phyloP scores from a whole-genome alignment of 2,329 filamentous ascomycete genomes.

The Pleochaeta shiraiana region DNA sequence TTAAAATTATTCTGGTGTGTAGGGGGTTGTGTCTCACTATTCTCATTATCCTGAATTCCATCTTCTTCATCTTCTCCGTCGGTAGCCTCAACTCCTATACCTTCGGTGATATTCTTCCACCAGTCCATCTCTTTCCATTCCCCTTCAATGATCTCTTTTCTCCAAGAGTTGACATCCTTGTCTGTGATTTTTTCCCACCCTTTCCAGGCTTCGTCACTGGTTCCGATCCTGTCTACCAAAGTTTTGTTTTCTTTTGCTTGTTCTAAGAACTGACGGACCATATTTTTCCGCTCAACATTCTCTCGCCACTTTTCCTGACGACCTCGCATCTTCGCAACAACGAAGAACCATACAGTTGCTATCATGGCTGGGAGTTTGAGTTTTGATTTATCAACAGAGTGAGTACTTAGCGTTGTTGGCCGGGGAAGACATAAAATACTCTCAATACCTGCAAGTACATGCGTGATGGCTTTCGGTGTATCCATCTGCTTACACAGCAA shows the following conservation, averaged over 20 bases:
- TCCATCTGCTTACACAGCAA: conserved; percentile 40
- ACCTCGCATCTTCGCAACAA: conserved; percentile 27
- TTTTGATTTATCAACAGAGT: conserved; percentile 9
- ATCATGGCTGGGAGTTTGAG: conserved; percentile 31
- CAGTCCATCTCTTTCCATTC: conserved; percentile 29
- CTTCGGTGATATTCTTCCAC: conserved; percentile 33
- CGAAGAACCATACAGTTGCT: conserved; percentile 37
- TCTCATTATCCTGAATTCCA: background rate
- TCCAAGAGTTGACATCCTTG: conserved; percentile 38
- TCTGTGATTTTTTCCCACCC: conserved; percentile 28
- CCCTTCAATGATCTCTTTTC: conserved; percentile 29
- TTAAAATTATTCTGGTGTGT: background rate
- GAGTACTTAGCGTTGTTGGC: conserved; percentile 6
- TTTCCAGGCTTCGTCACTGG: conserved; percentile 25
- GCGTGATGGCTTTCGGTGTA: conserved; percentile 40
- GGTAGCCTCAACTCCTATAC: conserved; percentile 15
- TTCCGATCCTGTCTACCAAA: conserved; percentile 24
- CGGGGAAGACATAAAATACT: conserved; percentile 19
- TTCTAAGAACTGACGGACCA: conserved; percentile 24
- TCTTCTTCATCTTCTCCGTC: conserved; percentile 16
- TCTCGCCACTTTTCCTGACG: conserved; percentile 19
- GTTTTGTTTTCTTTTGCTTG: conserved; percentile 20
- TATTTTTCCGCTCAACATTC: conserved; percentile 26
- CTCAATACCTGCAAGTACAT: conserved; percentile 55
- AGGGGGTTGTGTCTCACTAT: too few species aligned